Base-by-base conservation (phyloP, 495 filamentous ascomycete genomes). In the Lentithecium fluviatile region DNA sequence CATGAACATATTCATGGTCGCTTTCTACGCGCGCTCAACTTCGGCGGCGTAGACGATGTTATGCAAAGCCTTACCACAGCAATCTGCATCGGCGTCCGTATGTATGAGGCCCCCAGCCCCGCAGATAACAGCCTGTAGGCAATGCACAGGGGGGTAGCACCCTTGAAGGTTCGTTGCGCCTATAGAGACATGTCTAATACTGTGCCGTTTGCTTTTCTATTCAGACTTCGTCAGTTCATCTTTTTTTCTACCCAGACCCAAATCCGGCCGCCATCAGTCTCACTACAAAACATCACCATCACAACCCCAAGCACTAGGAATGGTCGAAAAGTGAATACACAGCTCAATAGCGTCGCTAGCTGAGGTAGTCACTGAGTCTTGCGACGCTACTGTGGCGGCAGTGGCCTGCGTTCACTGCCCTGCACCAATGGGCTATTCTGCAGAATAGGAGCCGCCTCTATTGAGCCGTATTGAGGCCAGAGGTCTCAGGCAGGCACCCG, bases 241-340 rank as follows among this genome's bases (percentile, higher is more conserved):
- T 24, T 2, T 24, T 25, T 34, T 56, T 48, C 40, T 34, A 56
- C 36, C 43, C 52, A 55, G 38, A 56, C 53, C 53, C 53, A 32
- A 56, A 56, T 46, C 24, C 40, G 53, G 21, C 13, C 46, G 17
- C 19, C 42, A 46, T 11, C 24, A 47, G 23, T 43, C 13, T 43
- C 40, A 43, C 40, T 13, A 43, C 40, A 15, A 43, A 32, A 3
- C 13, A 5, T 20, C 40, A 43, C 36, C 6, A 25, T 47, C 36
- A 32, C 53, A 38, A 34, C 10, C 7, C 13, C 23, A 20, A 37
- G 19, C 49, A 23, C 15, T 52, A 24, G 34, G 6, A 6, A 13
- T 17, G 29, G 12, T 11, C 15, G n/a, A 20, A 52, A 25, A 54
- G 36, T 58, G 12, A 13, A 40, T 24, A 45, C 19, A 37, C 20